Conservation (phyloP, 352 stramenopile genomes). For the Phytophthora cactorum region DNA sequence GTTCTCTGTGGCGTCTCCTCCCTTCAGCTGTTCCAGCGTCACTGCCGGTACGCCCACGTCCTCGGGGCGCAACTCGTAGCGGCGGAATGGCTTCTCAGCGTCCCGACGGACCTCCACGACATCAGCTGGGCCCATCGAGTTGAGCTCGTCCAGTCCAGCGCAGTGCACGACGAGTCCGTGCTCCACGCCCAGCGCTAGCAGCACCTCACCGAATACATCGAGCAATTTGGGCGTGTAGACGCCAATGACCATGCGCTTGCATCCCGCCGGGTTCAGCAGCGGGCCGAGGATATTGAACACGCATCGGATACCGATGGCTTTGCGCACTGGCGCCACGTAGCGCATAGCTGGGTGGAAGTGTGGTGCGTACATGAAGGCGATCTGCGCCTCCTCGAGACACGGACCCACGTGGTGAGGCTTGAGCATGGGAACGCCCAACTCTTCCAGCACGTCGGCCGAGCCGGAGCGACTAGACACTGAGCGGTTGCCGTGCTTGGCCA, state of each 20-base stretch:
- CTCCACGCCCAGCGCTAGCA: constrained; percentile 94
- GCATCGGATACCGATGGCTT: constrained; percentile 95
- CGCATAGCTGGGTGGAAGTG: constrained; percentile 98
- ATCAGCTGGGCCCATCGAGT: constrained; percentile 92
- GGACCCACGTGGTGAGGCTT: constrained; percentile 88
- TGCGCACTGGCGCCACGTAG: constrained; percentile 95
- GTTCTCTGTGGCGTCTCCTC: constrained; percentile 96
- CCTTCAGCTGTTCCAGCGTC: constrained; percentile 94
- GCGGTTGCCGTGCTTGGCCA: constrained; percentile 98
- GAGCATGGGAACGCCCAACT: constrained; percentile 96
- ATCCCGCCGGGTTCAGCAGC: constrained; percentile 96
- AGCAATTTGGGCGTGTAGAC: constrained; percentile 97
- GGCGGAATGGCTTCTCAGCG: constrained; percentile 43
- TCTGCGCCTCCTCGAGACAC: constrained; percentile 92
- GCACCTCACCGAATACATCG: constrained; percentile 80
- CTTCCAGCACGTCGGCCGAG: constrained; percentile 97
- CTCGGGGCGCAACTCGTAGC: constrained; percentile 55
- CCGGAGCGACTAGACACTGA: constrained; percentile 95
- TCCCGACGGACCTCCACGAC: constrained; percentile 76
- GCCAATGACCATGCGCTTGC: constrained; percentile 97
- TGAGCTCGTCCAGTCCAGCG: constrained; percentile 98
- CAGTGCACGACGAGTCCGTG: constrained; percentile 99
- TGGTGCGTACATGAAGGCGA: constrained; percentile 98
- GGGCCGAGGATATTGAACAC: constrained; percentile 99
- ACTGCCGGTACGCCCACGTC: constrained; percentile 92